Evolutionary conservation across 352 stramenopile species (phyloP), one percentile per base, ranked within the genome.

Genomic region (Pythium grandisporangium): DNA sequence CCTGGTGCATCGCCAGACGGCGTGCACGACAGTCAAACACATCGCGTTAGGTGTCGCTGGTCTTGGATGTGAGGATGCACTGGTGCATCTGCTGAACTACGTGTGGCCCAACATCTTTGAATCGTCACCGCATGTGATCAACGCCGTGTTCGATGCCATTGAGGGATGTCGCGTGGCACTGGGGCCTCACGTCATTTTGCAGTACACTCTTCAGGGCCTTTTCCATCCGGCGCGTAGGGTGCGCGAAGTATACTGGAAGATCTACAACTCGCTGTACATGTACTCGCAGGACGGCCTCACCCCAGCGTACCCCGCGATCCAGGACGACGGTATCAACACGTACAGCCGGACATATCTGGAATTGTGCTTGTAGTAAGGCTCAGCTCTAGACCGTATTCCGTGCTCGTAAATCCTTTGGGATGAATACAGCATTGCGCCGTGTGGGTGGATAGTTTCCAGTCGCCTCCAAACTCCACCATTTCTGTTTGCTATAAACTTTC

Each of bases 101-200:
- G 95, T 99, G n/a, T 99, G 95, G 95, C 97, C 96, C 16, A 99
- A 99, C 67, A 97, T 99, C 54, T 99, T 99, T 55, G 96, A 99
- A 66, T 96, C 96, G 42, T 97, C 95, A 49, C 83, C 96, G 14
- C 97, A 99, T 65, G 93, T 99, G 36, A 99, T 99, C 55, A 97
- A 98, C 56, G 96, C 96, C 5, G 95, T 98, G 16, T 97, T 99
- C 52, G 95, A 99, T 60, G 97, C 97, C 14, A 94, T 99, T 49
- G 96, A 99, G 75, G 96, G 93, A 46, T 90, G 96, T 52, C 93
- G 96, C 43, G 93, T 99, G 26, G 84, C 95, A 3, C 61, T 99
- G 14, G 97, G 97, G 20, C 85, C 94, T n/a, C 93, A 96, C 48
- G 64, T 97, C 6, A 84, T 99, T 46, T 61, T 99, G 14, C 86